These are phyloP conservation scores for Ganoderma boninense DNA, from an alignment of 1,284 basidiomycete species.

Conservation along the genomic window DNA sequence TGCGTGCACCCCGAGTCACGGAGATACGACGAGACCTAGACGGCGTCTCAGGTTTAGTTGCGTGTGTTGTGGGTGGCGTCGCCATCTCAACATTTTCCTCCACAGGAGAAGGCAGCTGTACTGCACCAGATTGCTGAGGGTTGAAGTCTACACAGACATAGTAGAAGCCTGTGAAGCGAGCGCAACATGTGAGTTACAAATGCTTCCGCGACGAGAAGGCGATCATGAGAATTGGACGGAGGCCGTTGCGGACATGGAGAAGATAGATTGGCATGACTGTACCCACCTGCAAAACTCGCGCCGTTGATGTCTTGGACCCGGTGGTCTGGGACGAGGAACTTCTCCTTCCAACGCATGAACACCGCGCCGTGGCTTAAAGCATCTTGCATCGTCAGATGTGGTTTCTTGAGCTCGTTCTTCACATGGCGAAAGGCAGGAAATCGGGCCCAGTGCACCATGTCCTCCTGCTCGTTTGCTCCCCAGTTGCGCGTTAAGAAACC, in stretches of 20 bases:
- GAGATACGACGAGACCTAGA: constrained; percentile 40
- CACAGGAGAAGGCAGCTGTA: constrained; percentile 91
- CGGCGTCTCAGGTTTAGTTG: constrained; percentile 38
- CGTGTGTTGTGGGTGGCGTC: constrained; percentile 42
- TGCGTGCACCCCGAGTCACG: constrained; percentile 35
- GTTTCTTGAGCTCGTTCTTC: constrained; percentile 76
- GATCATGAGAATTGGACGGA: background rate
- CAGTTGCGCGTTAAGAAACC: constrained; percentile 89
- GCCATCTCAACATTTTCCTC: constrained; percentile 69
- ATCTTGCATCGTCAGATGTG: constrained; percentile 79
- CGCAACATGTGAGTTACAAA: constrained; percentile 30
- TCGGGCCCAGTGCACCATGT: constrained; percentile 90
- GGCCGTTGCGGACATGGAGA: background rate
- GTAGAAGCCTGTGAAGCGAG: constrained; percentile 57
- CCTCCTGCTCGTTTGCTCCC: constrained; percentile 88
- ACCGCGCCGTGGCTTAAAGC: constrained; percentile 73
- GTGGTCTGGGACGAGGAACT: constrained; percentile 94
- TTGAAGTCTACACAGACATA: constrained; percentile 63
- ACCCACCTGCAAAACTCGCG: constrained; percentile 90
- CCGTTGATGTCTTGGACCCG: constrained; percentile 94
- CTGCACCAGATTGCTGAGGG: constrained; percentile 39
- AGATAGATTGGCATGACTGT: constrained; percentile 8
- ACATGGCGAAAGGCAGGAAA: constrained; percentile 90
- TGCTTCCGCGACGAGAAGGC: background rate
- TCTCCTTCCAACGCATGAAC: constrained; percentile 98